Evolutionary conservation across 208 protist genomes (phyloP).

Genomic region (Spongospora subterranea): DNA sequence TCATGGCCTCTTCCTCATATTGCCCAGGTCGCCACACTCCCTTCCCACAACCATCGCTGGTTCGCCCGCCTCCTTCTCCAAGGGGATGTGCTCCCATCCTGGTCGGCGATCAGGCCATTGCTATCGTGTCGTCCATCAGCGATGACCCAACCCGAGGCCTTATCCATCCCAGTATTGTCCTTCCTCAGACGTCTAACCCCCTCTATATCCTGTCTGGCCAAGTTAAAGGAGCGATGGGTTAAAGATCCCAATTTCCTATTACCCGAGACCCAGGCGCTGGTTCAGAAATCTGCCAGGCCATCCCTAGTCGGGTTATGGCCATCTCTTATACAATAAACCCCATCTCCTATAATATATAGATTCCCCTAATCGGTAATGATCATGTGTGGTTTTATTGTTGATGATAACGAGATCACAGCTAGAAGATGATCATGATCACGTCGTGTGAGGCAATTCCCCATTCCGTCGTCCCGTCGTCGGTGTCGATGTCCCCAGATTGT

Average conservation of each 20-base stretch:
- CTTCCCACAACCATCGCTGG: neutral
- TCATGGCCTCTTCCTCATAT: slow-evolving; percentile 15
- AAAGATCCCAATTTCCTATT: neutral
- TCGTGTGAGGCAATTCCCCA: too few species aligned
- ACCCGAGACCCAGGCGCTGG: neutral
- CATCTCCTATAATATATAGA: too few species aligned
- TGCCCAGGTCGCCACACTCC: too few species aligned
- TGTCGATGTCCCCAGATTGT: too few species aligned
- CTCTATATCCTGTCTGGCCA: neutral
- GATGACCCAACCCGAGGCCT: neutral
- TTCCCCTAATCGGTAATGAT: too few species aligned
- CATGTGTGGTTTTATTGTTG: too few species aligned
- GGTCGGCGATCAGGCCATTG: neutral
- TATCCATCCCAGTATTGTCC: neutral
- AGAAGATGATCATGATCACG: too few species aligned
- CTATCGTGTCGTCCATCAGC: neutral
- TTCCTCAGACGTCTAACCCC: neutral
- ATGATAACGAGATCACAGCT: too few species aligned
- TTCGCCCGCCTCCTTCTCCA: slow-evolving; percentile 38
- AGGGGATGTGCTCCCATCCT: neutral
- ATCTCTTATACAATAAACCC: neutral
- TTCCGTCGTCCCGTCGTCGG: too few species aligned
- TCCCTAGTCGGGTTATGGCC: neutral
- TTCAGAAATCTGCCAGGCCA: neutral
- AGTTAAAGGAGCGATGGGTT: neutral